Base-by-base conservation (phyloP, 176 grass and related monocot genomes). In the Eleusine indica region DNA sequence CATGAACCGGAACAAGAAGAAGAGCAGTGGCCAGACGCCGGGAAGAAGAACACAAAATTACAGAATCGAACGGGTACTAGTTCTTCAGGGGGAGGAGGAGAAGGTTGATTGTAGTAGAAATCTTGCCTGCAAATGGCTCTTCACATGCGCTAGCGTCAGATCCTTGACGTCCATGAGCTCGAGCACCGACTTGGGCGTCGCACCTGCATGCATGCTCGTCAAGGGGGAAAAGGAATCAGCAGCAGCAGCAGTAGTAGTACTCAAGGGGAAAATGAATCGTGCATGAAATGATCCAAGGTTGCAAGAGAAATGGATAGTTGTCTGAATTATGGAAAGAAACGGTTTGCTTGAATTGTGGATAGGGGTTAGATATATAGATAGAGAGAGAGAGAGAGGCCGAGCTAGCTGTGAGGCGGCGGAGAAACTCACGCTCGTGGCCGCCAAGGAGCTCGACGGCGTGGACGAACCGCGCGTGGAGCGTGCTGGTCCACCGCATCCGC, bases 91-190 rank as follows among this genome's bases (percentile, higher is more conserved):
- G 12, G 38, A 51, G 12, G 52, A 52, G 19, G 32, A 35, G 32
- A 35, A 68, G 7, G 4, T 53, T 53, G 51, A 53, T 53, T 17
- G 0, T 19, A 6, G 2, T 13, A 12, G 16, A 6, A 4, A 30
- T n/a, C 39, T 53, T 81, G 94, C 94, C 89, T 97, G 94, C 90
- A 97, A 89, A 87, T 97, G 94, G 54, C 91, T 94, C 87, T 97
- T 97, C 19, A 97, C 94, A 97, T 97, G 94, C 19, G 94, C 94
- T 77, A 97, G 87, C 16, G 94, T 97, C 76, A 97, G 94, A 84
- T 97, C 91, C 80, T 97, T 97, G 37, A 97, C 91, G 87, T 97
- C 94, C 94, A 97, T 97, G n/a, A 97, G 86, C 87, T 97, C 94
- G 0, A 97, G 91, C 28, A 97, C 94, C 57, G 94, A 94, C 80